Base-by-base conservation (phyloP, 2,329 filamentous ascomycete genomes). In the Monosporascus sp. region DNA sequence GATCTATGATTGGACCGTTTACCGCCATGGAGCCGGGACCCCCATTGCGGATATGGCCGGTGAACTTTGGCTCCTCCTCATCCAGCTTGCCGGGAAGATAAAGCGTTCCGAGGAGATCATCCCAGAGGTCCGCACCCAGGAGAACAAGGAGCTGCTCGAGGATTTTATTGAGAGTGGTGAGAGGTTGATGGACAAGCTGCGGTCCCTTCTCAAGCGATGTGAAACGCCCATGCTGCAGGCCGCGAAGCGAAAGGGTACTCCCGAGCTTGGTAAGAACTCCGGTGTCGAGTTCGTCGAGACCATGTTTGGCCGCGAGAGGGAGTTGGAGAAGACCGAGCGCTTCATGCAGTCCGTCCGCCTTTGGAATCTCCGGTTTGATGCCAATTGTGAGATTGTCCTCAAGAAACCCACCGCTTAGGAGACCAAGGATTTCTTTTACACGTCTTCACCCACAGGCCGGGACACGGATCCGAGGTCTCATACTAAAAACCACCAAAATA, bases 1-100 rank as follows among this genome's bases (percentile, higher is more conserved):
- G 94, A 95, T 99, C 67, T 99, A 96, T 73, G 94, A 97, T 79
- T 99, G 94, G 94, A 97, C 94, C 18, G 90, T 97, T 58, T 96
- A 90, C 75, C 86, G 88, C 69, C 86, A 95, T 61, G 90, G 90
- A 38, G 83, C 90, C 15, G 82, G 83, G 41, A 90, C 88, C 11
- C 89, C 91, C 49, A 89, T 97, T 66, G 84, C 91, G 50, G 91
- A 97, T 60, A 86, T 96, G 72, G 92, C 94, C 2, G 94, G 93
- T 61, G 92, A 97, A 65, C 80, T 99, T 51, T 99, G 94, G 94
- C 81, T 97, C 24, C 80, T 97, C 48, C 82, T 97, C 54, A 97
- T 97, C 70, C 89, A 97, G 72, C 80, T 97, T 46, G 88, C 91
- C 15, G 91, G 90, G 68, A 97, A 97, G 76, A 83, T 97, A 71